phyloP scores from a whole-genome alignment of 495 filamentous ascomycete genomes.

The Parachaetomium inaequale region DNA sequence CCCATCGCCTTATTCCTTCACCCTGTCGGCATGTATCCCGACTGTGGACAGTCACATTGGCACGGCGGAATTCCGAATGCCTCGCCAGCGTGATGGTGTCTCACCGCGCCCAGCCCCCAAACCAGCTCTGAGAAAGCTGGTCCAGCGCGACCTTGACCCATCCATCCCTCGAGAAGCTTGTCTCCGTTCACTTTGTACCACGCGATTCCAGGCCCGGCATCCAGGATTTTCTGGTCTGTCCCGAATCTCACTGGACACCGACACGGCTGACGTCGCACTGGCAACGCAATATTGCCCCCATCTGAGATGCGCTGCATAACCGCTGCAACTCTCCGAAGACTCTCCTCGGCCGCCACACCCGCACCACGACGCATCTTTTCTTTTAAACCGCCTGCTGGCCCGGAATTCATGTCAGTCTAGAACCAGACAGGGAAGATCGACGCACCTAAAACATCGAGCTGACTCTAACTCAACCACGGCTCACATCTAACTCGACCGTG shows the following conservation, averaged over 20 bases:
- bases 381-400: slow-evolving; percentile 10
- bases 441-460: slow-evolving; percentile 9
- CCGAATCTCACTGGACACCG: slow-evolving; percentile 11
- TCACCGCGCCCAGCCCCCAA: not conserved
- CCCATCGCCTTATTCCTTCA: not conserved
- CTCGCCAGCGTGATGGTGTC: not conserved
- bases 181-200: not conserved
- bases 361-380: slow-evolving; percentile 13
- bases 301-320: slow-evolving; percentile 28
- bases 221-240: slow-evolving; percentile 16
- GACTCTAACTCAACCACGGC: too few species aligned
- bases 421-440: not conserved
- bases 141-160: slow-evolving; percentile 1
- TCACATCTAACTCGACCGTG: too few species aligned
- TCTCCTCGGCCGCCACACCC: slow-evolving; percentile 12
- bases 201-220: slow-evolving; percentile 7
- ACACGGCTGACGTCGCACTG: slow-evolving; percentile 12
- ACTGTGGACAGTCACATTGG: not conserved
- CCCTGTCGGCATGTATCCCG: too few species aligned
- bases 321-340: slow-evolving; percentile 28
- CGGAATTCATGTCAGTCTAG: slow-evolving; percentile 13
- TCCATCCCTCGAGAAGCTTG: not conserved
- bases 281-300: slow-evolving; percentile 19
- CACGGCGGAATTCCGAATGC: not conserved
- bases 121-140: not conserved